Conservation (phyloP, 768 basidiomycete species). For the Astraeus odoratus region DNA sequence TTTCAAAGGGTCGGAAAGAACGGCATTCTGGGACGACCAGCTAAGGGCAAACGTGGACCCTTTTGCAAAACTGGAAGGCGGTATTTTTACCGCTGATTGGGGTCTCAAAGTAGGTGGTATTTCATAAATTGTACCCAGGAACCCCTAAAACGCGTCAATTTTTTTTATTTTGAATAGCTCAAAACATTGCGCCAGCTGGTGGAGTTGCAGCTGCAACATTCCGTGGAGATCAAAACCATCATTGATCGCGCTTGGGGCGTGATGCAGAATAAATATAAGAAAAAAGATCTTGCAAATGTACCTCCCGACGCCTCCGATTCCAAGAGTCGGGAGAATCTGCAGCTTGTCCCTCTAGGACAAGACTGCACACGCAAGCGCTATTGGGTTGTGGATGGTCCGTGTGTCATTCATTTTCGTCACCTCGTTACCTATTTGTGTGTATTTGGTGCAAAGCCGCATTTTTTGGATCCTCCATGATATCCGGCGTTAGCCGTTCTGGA, state of each 20-base stretch:
- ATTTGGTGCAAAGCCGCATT: constrained; percentile 52
- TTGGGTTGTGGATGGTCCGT: constrained; percentile 88
- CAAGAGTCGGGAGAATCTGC: constrained; percentile 58
- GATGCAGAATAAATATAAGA: constrained; percentile 79
- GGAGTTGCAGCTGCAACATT: constrained; percentile 73
- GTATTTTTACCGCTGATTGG: constrained; percentile 79
- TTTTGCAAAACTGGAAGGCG: constrained; percentile 55
- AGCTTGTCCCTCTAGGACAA: constrained; percentile 68
- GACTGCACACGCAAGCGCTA: constrained; percentile 71
- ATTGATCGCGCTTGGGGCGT: constrained; percentile 88
- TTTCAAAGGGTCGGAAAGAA: constrained; percentile 66
- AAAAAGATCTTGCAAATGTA: constrained; percentile 52
- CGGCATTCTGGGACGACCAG: constrained; percentile 76
- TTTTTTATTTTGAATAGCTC: constrained; percentile 45
- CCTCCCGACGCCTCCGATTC: constrained; percentile 55
- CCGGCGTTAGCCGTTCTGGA: constrained; percentile 30
- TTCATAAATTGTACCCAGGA: constrained; percentile 17
- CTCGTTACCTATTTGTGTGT: constrained; percentile 56
- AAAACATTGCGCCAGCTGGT: constrained; percentile 79
- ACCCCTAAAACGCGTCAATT: constrained; percentile 24
- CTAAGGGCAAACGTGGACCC: constrained; percentile 65
- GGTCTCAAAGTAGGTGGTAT: constrained; percentile 62
- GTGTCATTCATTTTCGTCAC: constrained; percentile 33
- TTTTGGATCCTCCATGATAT: constrained; percentile 37
- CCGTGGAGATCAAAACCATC: constrained; percentile 55